These are phyloP conservation scores for Rhynchospora pubera DNA, from an alignment of 176 grass and related monocot genomes.

Conservation along the genomic window DNA sequence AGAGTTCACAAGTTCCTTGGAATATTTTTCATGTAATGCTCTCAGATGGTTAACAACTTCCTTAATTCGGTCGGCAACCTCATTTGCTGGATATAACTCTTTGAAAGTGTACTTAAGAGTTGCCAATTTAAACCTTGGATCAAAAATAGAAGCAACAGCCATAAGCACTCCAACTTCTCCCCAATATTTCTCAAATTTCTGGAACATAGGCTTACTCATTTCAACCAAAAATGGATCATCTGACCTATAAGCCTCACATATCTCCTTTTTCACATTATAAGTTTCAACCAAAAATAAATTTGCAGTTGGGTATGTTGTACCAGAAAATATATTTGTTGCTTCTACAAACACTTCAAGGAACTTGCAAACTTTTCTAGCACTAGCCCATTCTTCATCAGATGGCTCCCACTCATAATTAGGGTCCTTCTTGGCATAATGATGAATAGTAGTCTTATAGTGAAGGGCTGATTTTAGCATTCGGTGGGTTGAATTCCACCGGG, in stretches of 20 bases:
- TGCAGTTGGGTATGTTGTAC: neutral
- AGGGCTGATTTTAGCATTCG: neutral
- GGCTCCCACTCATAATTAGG: neutral
- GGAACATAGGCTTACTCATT: neutral
- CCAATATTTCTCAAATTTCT: neutral
- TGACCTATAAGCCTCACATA: neutral
- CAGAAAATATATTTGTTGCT: neutral
- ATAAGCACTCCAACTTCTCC: neutral
- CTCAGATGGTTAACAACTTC: neutral
- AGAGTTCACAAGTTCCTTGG: neutral
- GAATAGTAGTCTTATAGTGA: neutral
- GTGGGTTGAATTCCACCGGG: neutral
- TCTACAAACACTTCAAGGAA: neutral
- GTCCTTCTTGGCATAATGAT: neutral
- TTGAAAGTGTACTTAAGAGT: too few species aligned
- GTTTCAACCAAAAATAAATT: neutral
- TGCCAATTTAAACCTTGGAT: neutral
- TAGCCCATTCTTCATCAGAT: neutral
- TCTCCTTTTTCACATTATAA: constrained; percentile 7
- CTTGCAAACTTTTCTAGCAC: constrained; percentile 11
- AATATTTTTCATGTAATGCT: neutral
- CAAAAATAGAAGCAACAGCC: neutral
- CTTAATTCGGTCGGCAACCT: too few species aligned
- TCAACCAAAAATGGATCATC: neutral
- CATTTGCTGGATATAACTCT: too few species aligned